These are phyloP conservation scores for Juncus inflexus DNA, from an alignment of 176 grass and related monocot genomes.

Conservation along the genomic window DNA sequence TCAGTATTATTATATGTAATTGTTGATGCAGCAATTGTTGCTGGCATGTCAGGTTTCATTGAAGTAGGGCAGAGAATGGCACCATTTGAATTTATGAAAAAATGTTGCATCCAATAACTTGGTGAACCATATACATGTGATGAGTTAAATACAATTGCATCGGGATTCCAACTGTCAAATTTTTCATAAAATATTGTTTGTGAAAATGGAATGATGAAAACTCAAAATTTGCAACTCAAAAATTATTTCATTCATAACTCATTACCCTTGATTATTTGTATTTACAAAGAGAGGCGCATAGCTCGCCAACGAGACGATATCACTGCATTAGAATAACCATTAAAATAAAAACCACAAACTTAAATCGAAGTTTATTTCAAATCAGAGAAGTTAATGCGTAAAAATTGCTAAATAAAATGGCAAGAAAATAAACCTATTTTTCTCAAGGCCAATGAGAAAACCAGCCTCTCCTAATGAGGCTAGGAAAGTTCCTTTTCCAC, in stretches of 20 bases:
- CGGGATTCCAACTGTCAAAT: conserved; percentile 69
- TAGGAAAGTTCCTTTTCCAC: conserved; percentile 64
- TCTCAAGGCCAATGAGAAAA: conserved; percentile 79
- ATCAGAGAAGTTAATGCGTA: no score
- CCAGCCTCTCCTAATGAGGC: conserved; percentile 78
- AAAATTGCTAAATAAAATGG: neutral
- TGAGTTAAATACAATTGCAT: conserved; percentile 78
- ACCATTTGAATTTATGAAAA: conserved; percentile 73
- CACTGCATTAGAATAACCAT: conserved; percentile 44
- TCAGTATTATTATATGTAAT: conserved; percentile 63
- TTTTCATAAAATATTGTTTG: neutral
- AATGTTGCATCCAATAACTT: conserved; percentile 80
- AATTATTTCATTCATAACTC: neutral
- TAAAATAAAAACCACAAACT: neutral
- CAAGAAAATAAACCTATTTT: conserved; percentile 51
- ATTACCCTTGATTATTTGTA: conserved; percentile 47
- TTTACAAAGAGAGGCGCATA: conserved; percentile 89
- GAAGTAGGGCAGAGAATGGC: conserved; percentile 50
- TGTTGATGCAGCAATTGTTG: conserved; percentile 55
- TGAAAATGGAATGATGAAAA: neutral
- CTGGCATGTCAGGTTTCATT: conserved; percentile 50
- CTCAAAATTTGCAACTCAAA: neutral
- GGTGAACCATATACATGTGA: conserved; percentile 79
- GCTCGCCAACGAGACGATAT: conserved; percentile 66
- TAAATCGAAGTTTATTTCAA: neutral